These are phyloP conservation scores for Coccomyxa sp. DNA, from an alignment of 139 green algal genomes.

Conservation along the genomic window DNA sequence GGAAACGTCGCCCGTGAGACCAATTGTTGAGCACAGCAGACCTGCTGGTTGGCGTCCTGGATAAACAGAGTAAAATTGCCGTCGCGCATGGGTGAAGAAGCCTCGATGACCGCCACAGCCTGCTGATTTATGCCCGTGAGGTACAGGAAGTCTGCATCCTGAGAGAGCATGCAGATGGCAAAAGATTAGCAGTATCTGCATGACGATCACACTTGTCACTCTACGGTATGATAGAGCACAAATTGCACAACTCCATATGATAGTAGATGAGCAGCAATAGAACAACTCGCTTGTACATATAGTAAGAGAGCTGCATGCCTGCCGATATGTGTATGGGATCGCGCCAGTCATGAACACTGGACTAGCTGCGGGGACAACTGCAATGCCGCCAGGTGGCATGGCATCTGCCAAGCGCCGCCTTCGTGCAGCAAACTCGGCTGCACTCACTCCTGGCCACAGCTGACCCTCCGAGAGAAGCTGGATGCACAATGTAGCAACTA, in stretches of 20 bases:
- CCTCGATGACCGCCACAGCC: constrained; percentile 37
- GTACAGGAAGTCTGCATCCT: constrained; percentile 84
- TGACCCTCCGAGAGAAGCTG: constrained; percentile 39
- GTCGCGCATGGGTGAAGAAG: background rate
- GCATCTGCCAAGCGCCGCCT: constrained; percentile 36
- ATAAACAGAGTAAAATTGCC: constrained; percentile 40
- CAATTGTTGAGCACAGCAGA: background rate
- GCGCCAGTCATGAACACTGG: constrained; percentile 65
- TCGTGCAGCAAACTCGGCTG: constrained; percentile 46
- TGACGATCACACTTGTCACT: too few relatives aligned
- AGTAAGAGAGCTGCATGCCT: background rate
- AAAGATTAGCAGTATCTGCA: background rate
- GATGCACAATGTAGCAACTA: constrained; percentile 1
- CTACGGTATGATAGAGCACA: too few relatives aligned
- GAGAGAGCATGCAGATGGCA: constrained; percentile 4
- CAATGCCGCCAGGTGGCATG: constrained; percentile 58
- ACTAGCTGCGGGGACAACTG: constrained; percentile 59
- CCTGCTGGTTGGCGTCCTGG: constrained; percentile 24
- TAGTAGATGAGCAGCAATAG: background rate
- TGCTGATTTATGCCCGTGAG: constrained; percentile 80
- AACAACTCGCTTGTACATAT: background rate
- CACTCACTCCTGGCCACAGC: constrained; percentile 53
- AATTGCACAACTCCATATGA: background rate
- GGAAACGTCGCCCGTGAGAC: too few relatives aligned
- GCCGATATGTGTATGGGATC: constrained; percentile 82